Percentiles rank a stretch among this genome's conserved stretches.
Evolutionary conservation across 805 yeast genomes (phyloP).

Genomic region (Myxozyma melibiosi): DNA sequence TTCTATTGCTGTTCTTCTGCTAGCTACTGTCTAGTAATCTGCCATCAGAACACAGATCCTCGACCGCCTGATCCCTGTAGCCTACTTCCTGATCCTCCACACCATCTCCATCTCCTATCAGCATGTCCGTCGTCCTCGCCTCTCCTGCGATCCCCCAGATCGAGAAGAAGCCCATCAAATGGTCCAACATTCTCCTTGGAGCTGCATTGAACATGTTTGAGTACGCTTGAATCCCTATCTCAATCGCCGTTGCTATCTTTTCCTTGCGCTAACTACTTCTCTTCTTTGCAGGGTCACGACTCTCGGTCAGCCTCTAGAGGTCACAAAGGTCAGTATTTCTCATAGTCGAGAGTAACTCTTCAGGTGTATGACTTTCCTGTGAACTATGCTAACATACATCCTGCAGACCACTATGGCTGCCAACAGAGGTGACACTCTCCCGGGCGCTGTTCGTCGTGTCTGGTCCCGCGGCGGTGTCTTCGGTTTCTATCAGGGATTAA

Average conservation of each 20-base stretch:
- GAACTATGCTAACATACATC: constrained; percentile 2
- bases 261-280: not conserved
- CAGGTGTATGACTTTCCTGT: not conserved
- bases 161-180: constrained; percentile 82
- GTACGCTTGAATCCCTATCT: constrained; percentile 35
- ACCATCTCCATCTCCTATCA: not conserved
- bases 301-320: constrained; percentile 96
- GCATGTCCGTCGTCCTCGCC: constrained; percentile 9
- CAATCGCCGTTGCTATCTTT: not conserved
- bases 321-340: constrained; percentile 50
- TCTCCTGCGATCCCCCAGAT: constrained; percentile 1
- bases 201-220: constrained; percentile 92
- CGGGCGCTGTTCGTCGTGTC: constrained; percentile 70
- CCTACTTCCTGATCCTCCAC: too few relatives aligned
- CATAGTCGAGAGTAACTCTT: not conserved
- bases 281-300: constrained; percentile 62
- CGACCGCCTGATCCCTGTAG: too few relatives aligned
- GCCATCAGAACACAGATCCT: too few relatives aligned
- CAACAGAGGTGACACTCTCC: constrained; percentile 69
- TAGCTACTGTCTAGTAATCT: too few relatives aligned
- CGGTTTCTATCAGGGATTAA: constrained; percentile 96
- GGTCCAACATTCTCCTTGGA: constrained; percentile 87
- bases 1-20: too few relatives aligned
- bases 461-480: constrained; percentile 91
- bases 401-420: constrained; percentile 95